These are phyloP conservation scores for Clavispora fructus DNA, from an alignment of 805 yeast genomes.

Conservation along the genomic window DNA sequence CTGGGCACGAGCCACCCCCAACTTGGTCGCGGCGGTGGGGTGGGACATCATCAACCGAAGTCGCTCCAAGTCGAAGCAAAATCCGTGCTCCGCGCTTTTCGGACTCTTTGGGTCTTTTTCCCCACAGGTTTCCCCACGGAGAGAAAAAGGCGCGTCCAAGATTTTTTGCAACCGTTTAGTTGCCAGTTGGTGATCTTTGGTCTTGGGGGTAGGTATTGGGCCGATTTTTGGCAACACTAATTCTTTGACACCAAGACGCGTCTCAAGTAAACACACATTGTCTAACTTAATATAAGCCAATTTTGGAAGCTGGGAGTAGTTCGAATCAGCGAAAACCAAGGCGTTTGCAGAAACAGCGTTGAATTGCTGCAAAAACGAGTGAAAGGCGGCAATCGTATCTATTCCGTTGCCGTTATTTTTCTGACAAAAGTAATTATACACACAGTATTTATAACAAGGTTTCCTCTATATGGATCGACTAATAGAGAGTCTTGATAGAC, in stretches of 20 bases:
- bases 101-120: neutral
- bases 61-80: constrained; percentile 9
- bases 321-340: constrained; percentile 5
- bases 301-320: neutral
- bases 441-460: constrained; percentile 3
- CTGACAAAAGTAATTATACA: constrained; percentile 1
- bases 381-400: constrained; percentile 1
- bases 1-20: constrained; percentile 37
- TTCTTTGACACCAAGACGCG: neutral
- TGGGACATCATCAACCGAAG: constrained; percentile 19
- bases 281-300: constrained; percentile 9
- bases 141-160: neutral
- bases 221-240: neutral
- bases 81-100: neutral
- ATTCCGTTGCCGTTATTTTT: neutral
- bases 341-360: constrained; percentile 10
- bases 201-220: neutral
- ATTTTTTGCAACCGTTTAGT: neutral
- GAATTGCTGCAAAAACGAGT: constrained; percentile 9
- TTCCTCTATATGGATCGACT: constrained; percentile 10
- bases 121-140: neutral
- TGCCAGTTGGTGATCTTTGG: neutral
- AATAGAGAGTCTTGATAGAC: constrained; percentile 7
- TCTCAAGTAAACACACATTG: constrained; percentile 5
- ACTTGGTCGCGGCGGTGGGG: constrained; percentile 34